A percentile compares a stretch with the other conserved stretches of the same genome.
phyloP scores from a whole-genome alignment of 2,329 filamentous ascomycete genomes.

The Hypoxylon rubiginosum region DNA sequence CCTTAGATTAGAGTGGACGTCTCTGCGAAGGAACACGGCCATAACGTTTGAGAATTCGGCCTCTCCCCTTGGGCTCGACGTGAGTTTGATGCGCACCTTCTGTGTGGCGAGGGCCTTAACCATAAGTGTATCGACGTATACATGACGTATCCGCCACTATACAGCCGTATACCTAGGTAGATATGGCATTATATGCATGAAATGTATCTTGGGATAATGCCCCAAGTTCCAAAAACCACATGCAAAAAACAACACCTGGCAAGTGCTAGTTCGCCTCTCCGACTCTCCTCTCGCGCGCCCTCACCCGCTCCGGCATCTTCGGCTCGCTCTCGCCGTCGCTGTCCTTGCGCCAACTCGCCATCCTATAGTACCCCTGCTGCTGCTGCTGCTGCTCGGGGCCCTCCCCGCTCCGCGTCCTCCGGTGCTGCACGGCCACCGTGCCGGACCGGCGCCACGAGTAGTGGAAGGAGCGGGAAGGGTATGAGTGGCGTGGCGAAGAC shows the following conservation, averaged over 20 bases:
- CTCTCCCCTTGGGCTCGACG: no score
- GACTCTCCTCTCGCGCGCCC: background rate
- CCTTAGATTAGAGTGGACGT: no score
- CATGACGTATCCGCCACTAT: no score
- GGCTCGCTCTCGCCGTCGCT: background rate
- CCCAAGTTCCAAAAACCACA: no score
- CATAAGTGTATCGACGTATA: no score
- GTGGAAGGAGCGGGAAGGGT: slow-evolving; percentile 5
- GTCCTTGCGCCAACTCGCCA: slow-evolving; percentile 9
- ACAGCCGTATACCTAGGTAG: no score
- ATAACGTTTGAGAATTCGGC: no score
- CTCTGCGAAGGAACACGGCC: no score
- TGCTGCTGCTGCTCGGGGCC: background rate
- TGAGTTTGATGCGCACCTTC: no score
- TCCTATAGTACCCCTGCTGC: slow-evolving; percentile 30
- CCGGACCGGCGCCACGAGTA: slow-evolving; percentile 30
- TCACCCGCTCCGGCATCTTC: slow-evolving; percentile 17
- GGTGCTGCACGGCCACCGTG: background rate
- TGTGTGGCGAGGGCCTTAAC: no score
- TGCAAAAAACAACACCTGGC: background rate
- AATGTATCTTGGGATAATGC: no score
- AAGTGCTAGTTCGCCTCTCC: background rate
- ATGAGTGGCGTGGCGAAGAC: background rate
- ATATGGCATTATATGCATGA: no score
- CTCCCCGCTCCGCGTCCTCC: slow-evolving; percentile 7